Conservation (phyloP, 2,329 filamentous ascomycete species). For the Exophiala dermatitidis region DNA sequence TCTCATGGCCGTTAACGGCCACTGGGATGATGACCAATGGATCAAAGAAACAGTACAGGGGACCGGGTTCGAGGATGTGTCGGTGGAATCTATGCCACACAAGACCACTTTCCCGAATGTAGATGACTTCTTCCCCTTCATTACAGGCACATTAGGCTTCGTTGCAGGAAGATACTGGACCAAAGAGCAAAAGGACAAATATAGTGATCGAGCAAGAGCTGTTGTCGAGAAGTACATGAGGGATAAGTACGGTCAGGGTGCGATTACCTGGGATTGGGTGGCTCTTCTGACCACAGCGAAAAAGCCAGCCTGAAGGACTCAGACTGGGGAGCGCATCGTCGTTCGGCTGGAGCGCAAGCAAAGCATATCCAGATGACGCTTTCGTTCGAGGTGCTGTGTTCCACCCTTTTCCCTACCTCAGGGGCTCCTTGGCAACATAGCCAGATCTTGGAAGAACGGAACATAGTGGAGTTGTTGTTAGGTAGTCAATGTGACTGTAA, state of each 20-base stretch:
- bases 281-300: conserved; percentile 31
- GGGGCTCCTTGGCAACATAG: too few species aligned
- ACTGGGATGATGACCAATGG: conserved; percentile 11
- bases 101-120: conserved; percentile 1
- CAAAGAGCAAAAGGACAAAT: conserved; percentile 13
- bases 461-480: too few species aligned
- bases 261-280: conserved; percentile 19
- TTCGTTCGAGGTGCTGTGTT: too few species aligned
- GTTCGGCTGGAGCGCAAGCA: too few species aligned
- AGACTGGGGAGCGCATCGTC: too few species aligned
- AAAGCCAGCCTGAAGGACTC: conserved; percentile 22
- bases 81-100: conserved; percentile 3
- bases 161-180: conserved; percentile 8
- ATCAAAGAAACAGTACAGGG: not conserved
- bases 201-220: conserved; percentile 4
- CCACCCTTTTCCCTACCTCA: too few species aligned
- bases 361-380: too few species aligned
- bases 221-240: conserved; percentile 13
- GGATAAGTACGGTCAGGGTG: conserved; percentile 14
- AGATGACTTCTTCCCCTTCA: conserved; percentile 3
- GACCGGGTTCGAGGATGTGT: conserved; percentile 13
- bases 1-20: not conserved
- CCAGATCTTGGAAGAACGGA: too few species aligned
- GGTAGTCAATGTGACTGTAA: too few species aligned
- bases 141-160: conserved; percentile 9